Evolutionary conservation across 345 rosid species (phyloP).

Genomic region (Schrenkiella parvula): DNA sequence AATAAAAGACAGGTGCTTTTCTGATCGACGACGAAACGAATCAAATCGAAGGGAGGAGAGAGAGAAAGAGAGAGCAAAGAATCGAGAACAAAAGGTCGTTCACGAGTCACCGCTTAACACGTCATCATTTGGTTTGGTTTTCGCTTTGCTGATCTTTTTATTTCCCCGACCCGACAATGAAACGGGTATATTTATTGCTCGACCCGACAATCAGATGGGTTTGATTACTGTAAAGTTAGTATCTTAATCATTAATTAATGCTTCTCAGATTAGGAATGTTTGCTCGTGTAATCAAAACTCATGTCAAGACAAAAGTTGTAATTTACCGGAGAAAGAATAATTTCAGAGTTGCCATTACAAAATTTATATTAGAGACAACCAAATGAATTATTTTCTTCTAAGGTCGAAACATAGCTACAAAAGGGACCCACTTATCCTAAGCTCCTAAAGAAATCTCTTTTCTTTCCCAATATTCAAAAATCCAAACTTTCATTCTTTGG

Average conservation of each 20-base stretch:
- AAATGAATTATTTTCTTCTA: conserved; percentile 3
- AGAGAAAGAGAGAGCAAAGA: conserved; percentile 15
- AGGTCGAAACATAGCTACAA: conserved; percentile 21
- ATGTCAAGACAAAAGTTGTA: conserved; percentile 10
- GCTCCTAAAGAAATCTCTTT: conserved; percentile 38
- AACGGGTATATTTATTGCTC: conserved; percentile 11
- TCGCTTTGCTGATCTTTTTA: background rate
- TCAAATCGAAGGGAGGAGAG: conserved; percentile 18
- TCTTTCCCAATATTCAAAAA: conserved; percentile 26
- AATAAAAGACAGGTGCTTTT: conserved; percentile 1
- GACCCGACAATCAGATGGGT: conserved; percentile 5
- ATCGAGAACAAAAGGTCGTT: conserved; percentile 17
- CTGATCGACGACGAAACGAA: conserved; percentile 32
- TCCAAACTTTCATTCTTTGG: conserved; percentile 7
- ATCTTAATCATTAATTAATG: conserved; percentile 8
- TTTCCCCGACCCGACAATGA: conserved; percentile 1
- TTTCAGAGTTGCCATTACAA: background rate
- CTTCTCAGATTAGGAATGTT: conserved; percentile 23
- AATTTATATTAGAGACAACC: background rate
- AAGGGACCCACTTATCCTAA: conserved; percentile 73
- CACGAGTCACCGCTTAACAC: conserved; percentile 32
- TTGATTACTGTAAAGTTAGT: conserved; percentile 13
- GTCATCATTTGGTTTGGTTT: conserved; percentile 20
- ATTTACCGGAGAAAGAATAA: background rate
- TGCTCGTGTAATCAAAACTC: conserved; percentile 1